Conservation (phyloP, 2,329 filamentous ascomycete species). For the Calcarisporium arbuscula region DNA sequence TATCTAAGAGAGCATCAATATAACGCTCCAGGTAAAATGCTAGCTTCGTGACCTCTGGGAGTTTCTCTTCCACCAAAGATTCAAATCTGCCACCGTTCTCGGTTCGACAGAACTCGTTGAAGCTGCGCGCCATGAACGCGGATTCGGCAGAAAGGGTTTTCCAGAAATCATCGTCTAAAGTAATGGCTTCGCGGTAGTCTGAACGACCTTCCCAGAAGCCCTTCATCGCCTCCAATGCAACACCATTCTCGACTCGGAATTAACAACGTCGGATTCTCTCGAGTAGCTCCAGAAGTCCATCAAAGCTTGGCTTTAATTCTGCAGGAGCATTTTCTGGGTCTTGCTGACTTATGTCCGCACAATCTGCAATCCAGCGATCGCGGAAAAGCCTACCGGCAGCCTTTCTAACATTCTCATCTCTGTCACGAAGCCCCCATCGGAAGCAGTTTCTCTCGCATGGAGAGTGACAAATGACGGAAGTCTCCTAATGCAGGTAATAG, state of each 20-base stretch:
- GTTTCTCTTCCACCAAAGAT: slow-evolving; percentile 77
- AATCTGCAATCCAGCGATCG: slow-evolving; percentile 97
- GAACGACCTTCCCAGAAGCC: slow-evolving; percentile 93
- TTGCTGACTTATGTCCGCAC: slow-evolving; percentile 61
- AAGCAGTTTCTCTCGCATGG: slow-evolving; percentile 90
- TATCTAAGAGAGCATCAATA: slow-evolving; percentile 60
- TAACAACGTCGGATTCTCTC: slow-evolving; percentile 91
- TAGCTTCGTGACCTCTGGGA: slow-evolving; percentile 88
- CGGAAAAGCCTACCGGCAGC: slow-evolving; percentile 85
- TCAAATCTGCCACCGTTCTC: slow-evolving; percentile 70
- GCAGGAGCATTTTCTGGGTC: slow-evolving; percentile 50
- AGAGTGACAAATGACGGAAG: slow-evolving; percentile 86
- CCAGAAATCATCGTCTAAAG: slow-evolving; percentile 72
- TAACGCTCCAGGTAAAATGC: slow-evolving; percentile 83
- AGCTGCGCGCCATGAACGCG: slow-evolving; percentile 83
- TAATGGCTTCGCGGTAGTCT: slow-evolving; percentile 68
- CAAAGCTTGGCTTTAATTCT: slow-evolving; percentile 60
- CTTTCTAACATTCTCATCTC: slow-evolving; percentile 90
- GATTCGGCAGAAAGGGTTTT: slow-evolving; percentile 77
- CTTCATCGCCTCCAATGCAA: slow-evolving; percentile 89
- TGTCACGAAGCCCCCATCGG: slow-evolving; percentile 90
- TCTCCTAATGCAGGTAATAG: slow-evolving; percentile 85
- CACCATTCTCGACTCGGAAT: slow-evolving; percentile 81
- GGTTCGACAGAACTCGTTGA: slow-evolving; percentile 85
- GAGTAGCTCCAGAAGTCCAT: slow-evolving; percentile 82